These are phyloP conservation scores for Apiotrichum sp. DNA, from an alignment of 1,284 basidiomycete species.

Conservation along the genomic window DNA sequence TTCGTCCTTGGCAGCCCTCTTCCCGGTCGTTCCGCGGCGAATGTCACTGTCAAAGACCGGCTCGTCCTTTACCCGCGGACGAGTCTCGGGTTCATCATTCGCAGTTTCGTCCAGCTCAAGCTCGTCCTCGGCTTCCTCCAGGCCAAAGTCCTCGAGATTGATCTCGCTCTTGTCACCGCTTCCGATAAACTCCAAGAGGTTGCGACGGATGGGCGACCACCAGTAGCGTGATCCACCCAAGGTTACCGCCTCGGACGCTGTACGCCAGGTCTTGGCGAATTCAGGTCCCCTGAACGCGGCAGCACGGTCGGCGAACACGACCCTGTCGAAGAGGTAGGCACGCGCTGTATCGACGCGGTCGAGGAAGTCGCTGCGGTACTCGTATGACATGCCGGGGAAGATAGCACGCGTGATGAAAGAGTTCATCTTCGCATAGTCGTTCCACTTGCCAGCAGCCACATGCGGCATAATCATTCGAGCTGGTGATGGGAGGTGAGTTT, in stretches of 20 bases:
- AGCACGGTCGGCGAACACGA: slow-evolving; percentile 72
- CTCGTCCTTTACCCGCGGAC: background rate
- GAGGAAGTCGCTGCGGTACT: slow-evolving; percentile 54
- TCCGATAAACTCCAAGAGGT: slow-evolving; percentile 65
- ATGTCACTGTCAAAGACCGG: slow-evolving; percentile 5
- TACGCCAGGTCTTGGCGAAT: slow-evolving; percentile 64
- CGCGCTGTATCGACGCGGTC: slow-evolving; percentile 61
- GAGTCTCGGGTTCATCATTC: background rate
- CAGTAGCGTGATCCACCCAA: slow-evolving; percentile 67
- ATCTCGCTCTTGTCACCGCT: slow-evolving; percentile 18
- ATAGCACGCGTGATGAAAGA: slow-evolving; percentile 67
- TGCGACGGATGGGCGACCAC: slow-evolving; percentile 71
- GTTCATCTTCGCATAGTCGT: slow-evolving; percentile 65
- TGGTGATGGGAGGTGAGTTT: slow-evolving; percentile 59
- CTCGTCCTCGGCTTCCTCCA: slow-evolving; percentile 18
- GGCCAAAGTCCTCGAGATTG: slow-evolving; percentile 40
- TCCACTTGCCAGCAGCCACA: slow-evolving; percentile 67
- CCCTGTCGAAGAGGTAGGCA: slow-evolving; percentile 71
- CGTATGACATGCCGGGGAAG: slow-evolving; percentile 60
- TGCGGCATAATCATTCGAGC: slow-evolving; percentile 69
- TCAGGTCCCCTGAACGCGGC: slow-evolving; percentile 67
- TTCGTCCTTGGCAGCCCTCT: background rate
- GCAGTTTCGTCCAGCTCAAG: background rate
- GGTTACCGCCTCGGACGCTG: slow-evolving; percentile 64
- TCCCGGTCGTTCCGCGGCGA: background rate